phyloP scores from a whole-genome alignment of 2,329 filamentous ascomycete species.

The Zymoseptoria ardabiliae region DNA sequence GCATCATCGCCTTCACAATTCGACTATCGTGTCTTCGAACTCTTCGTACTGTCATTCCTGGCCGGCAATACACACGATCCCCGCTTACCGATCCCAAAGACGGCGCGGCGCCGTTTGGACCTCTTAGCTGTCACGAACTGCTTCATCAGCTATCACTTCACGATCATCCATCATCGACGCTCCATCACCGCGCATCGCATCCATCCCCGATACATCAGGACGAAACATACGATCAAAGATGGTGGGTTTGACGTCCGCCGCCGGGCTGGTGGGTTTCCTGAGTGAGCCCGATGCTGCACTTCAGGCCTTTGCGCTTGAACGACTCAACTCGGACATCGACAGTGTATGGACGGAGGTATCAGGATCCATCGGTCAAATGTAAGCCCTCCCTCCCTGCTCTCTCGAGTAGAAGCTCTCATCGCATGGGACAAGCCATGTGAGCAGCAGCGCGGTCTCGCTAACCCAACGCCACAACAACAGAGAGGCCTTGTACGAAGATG shows the following conservation, averaged over 20 bases:
- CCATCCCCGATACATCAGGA: neutral
- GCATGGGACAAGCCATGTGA: neutral
- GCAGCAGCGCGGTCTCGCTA: slow-evolving; percentile 1
- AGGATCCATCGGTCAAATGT: slow-evolving; percentile 89
- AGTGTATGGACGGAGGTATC: slow-evolving; percentile 97
- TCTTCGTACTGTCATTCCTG: neutral
- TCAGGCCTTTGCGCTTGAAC: slow-evolving; percentile 89
- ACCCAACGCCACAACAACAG: slow-evolving; percentile 42
- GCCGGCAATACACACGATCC: slow-evolving; percentile 1
- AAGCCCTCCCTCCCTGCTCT: slow-evolving; percentile 33
- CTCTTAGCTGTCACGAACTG: slow-evolving; percentile 4
- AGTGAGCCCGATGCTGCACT: slow-evolving; percentile 91
- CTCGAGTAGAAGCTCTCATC: neutral
- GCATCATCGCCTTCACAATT: neutral
- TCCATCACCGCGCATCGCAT: slow-evolving; percentile 3
- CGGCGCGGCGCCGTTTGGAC: slow-evolving; percentile 6
- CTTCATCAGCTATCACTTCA: slow-evolving; percentile 7
- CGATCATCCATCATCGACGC: slow-evolving; percentile 7
- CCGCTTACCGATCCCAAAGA: neutral
- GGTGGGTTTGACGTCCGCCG: slow-evolving; percentile 90
- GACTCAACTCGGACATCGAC: slow-evolving; percentile 92
- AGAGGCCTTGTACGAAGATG: slow-evolving; percentile 96
- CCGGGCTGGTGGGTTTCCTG: slow-evolving; percentile 89
- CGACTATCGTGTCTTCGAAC: neutral
- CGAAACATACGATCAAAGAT: slow-evolving; percentile 42